Evolutionary conservation across 441 rosid species (phyloP).

Genomic region (Melianthus villosus): DNA sequence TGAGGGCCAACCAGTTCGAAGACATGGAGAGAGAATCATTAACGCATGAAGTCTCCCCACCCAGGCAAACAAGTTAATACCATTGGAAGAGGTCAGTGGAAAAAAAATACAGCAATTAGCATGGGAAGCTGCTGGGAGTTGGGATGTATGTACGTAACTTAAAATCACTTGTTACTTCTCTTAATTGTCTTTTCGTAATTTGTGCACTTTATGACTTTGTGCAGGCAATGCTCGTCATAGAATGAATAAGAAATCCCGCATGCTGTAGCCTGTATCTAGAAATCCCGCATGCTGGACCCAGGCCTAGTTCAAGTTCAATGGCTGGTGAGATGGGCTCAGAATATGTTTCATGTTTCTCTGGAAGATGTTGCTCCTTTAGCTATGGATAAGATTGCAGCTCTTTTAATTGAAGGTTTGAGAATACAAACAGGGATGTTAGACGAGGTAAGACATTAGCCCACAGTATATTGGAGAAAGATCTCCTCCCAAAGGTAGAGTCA

Average conservation of each 20-base stretch:
- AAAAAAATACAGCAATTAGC: conserved; percentile 75
- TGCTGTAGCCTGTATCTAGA: conserved; percentile 18
- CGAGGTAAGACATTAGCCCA: conserved; percentile 44
- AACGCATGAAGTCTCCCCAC: conserved; percentile 82
- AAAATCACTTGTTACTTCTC: too few species aligned
- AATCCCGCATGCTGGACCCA: conserved; percentile 22
- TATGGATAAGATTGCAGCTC: conserved; percentile 90
- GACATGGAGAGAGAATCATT: conserved; percentile 68
- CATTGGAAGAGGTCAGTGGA: conserved; percentile 80
- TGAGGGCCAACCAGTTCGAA: conserved; percentile 52
- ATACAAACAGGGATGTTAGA: conserved; percentile 72
- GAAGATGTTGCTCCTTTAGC: conserved; percentile 93
- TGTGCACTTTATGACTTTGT: too few species aligned
- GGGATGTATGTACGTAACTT: too few species aligned
- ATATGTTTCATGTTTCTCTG: conserved; percentile 62
- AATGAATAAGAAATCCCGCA: conserved; percentile 22
- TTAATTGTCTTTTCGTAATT: too few species aligned
- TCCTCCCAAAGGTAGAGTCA: conserved; percentile 49
- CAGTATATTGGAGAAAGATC: conserved; percentile 48
- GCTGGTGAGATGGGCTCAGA: conserved; percentile 33
- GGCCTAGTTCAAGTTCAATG: conserved; percentile 20
- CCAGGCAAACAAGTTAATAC: conserved; percentile 88
- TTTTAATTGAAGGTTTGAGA: conserved; percentile 79
- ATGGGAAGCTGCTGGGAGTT: conserved; percentile 72
- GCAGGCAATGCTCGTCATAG: conserved; percentile 35